These are phyloP conservation scores for Nemania bipapillata DNA, from an alignment of 2,329 filamentous ascomycete species.

Conservation along the genomic window DNA sequence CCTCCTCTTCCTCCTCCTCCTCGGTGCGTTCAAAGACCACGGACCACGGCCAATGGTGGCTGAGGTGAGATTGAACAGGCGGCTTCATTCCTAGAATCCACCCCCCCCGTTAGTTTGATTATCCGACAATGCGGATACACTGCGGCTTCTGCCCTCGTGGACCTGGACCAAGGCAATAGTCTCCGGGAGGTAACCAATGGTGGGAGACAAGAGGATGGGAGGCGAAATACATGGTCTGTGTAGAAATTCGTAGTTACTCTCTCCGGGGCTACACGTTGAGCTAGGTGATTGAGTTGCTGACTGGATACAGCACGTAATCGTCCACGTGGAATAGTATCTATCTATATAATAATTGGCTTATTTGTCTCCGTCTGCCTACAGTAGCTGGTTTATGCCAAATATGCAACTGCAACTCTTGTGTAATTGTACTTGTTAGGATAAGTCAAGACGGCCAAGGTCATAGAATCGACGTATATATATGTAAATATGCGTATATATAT, in stretches of 20 bases:
- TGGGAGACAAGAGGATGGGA: neutral
- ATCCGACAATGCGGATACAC: too few species aligned
- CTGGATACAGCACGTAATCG: too few species aligned
- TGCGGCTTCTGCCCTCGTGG: neutral
- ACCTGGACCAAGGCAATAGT: neutral
- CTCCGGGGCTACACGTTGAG: neutral
- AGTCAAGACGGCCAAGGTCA: neutral
- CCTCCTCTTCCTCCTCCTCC: neutral
- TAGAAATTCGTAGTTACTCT: neutral
- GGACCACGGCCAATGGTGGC: neutral
- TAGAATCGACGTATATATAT: neutral
- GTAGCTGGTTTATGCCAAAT: neutral
- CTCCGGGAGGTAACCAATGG: neutral
- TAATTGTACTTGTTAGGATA: neutral
- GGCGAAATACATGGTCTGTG: neutral
- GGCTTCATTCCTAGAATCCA: neutral
- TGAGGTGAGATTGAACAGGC: conserved; percentile 8
- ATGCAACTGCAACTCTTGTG: neutral
- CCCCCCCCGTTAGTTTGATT: too few species aligned
- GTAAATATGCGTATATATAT: neutral
- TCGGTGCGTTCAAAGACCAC: too few species aligned
- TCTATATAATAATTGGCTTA: neutral
- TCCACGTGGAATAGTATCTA: too few species aligned
- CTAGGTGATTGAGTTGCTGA: neutral
- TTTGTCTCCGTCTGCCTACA: neutral